phyloP scores from a whole-genome alignment of 768 basidiomycete genomes.

The Rickenella mellea region DNA sequence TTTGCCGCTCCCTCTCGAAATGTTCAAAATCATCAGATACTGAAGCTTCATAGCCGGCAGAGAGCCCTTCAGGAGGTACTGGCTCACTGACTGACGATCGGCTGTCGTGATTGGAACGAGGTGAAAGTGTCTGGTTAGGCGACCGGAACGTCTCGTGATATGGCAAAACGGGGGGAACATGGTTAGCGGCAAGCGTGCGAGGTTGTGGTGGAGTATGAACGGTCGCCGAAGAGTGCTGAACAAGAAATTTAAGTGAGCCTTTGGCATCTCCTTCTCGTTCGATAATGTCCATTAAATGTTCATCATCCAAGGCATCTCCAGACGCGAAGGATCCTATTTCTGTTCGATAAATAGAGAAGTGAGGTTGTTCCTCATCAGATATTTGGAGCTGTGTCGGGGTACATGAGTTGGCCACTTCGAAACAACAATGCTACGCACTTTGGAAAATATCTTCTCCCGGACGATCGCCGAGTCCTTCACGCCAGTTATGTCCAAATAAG shows the following conservation, averaged over 20 bases:
- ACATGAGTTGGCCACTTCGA: slow-evolving; percentile 2
- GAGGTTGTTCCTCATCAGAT: slow-evolving; percentile 71
- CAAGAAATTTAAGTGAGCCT: slow-evolving; percentile 78
- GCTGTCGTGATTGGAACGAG: slow-evolving; percentile 57
- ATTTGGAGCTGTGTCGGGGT: slow-evolving; percentile 53
- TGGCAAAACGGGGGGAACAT: slow-evolving; percentile 43
- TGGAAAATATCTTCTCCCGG: slow-evolving; percentile 72
- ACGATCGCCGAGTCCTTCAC: slow-evolving; percentile 59
- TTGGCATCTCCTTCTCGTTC: slow-evolving; percentile 61
- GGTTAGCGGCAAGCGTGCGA: slow-evolving; percentile 35
- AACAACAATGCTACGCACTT: slow-evolving; percentile 35
- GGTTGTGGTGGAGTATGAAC: slow-evolving; percentile 37
- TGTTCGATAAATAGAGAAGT: slow-evolving; percentile 77
- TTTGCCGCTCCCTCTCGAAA: slow-evolving; percentile 38
- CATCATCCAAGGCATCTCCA: slow-evolving; percentile 63
- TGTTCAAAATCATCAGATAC: slow-evolving; percentile 51
- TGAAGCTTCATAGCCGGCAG: slow-evolving; percentile 61
- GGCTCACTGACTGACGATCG: slow-evolving; percentile 63
- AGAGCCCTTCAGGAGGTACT: slow-evolving; percentile 31
- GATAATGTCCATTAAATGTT: slow-evolving; percentile 65
- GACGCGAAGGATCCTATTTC: slow-evolving; percentile 75
- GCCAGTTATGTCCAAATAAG: slow-evolving; percentile 60
- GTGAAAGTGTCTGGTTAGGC: slow-evolving; percentile 37
- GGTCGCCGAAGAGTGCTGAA: slow-evolving; percentile 53
- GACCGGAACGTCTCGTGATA: slow-evolving; percentile 24